phyloP scores from a whole-genome alignment of 2,329 filamentous ascomycete genomes.

The Leptographium radiaticola region DNA sequence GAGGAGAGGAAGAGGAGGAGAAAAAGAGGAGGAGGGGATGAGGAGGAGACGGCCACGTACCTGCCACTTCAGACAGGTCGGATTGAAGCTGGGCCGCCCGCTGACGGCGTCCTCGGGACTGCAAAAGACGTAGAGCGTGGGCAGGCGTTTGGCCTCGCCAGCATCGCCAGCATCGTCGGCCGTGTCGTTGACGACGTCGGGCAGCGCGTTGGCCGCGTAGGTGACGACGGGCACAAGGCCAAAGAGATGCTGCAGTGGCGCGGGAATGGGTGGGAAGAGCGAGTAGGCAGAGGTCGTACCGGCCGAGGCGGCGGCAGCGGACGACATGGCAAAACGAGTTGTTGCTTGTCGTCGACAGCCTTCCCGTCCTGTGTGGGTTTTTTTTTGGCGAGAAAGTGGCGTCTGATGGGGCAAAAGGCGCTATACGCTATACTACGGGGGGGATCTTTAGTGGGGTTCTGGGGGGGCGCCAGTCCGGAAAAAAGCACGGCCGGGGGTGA shows the following conservation, averaged over 20 bases:
- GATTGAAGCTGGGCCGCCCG: constrained; percentile 72
- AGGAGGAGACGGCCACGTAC: constrained; percentile 30
- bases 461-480: too few relatives aligned
- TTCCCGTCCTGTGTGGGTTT: too few relatives aligned
- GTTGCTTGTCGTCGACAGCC: background rate
- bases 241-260: constrained; percentile 71
- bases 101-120: constrained; percentile 45
- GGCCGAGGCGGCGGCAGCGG: background rate
- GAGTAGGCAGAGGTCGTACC: background rate
- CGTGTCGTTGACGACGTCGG: constrained; percentile 30
- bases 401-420: background rate
- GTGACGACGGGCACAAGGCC: constrained; percentile 67
- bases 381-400: background rate
- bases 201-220: constrained; percentile 64
- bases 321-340: background rate
- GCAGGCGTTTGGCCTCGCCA: constrained; percentile 18
- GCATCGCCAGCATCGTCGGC: too few relatives aligned
- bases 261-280: constrained; percentile 43
- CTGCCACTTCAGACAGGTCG: constrained; percentile 93
- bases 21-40: constrained; percentile 1
- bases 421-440: too few relatives aligned
- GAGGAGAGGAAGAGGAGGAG: background rate
- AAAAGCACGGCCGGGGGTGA: background rate
- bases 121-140: constrained; percentile 66
- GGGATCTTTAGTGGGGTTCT: background rate